Percentiles rank a stretch among this genome's conserved stretches.
phyloP scores from a whole-genome alignment of 495 filamentous ascomycete genomes.

The Rhypophila decipiens region DNA sequence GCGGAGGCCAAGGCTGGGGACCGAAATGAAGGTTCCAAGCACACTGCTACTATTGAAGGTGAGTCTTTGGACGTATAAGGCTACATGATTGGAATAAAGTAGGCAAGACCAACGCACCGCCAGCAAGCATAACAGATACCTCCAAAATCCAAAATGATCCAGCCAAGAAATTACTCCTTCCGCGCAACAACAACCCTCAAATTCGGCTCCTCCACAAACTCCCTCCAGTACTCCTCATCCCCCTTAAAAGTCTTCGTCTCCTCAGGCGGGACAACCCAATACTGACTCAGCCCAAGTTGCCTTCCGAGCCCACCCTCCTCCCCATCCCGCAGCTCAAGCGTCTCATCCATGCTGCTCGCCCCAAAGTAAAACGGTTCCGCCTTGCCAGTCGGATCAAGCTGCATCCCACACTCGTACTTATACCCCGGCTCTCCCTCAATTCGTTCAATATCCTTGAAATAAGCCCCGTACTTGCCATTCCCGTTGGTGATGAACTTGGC shows the following conservation, averaged over 20 bases:
- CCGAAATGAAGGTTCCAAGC: too few species aligned
- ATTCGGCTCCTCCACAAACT: conserved; percentile 17
- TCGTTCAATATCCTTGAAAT: conserved; percentile 6
- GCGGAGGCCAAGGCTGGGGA: too few species aligned
- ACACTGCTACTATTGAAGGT: too few species aligned
- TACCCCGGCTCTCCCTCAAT: conserved; percentile 19
- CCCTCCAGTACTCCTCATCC: conserved; percentile 20
- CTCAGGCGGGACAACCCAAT: conserved; percentile 14
- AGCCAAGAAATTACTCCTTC: too few species aligned
- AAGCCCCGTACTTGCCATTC: conserved; percentile 17
- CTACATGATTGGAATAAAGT: too few species aligned
- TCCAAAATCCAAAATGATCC: too few species aligned
- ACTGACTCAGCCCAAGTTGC: conserved; percentile 11
- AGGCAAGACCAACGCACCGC: too few species aligned
- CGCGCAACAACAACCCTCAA: conserved; percentile 9
- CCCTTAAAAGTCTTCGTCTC: conserved; percentile 12
- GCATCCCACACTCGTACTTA: background rate
- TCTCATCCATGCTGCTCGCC: conserved; percentile 2
- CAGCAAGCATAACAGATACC: too few species aligned
- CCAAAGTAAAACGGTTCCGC: conserved; percentile 16
- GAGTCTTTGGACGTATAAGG: too few species aligned
- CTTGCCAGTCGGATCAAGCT: too few species aligned
- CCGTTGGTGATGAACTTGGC: background rate
- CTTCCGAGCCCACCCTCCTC: too few species aligned
- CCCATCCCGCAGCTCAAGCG: conserved; percentile 11